Evolutionary conservation across 345 rosid genomes (phyloP).

Genomic region (Linum tenue): DNA sequence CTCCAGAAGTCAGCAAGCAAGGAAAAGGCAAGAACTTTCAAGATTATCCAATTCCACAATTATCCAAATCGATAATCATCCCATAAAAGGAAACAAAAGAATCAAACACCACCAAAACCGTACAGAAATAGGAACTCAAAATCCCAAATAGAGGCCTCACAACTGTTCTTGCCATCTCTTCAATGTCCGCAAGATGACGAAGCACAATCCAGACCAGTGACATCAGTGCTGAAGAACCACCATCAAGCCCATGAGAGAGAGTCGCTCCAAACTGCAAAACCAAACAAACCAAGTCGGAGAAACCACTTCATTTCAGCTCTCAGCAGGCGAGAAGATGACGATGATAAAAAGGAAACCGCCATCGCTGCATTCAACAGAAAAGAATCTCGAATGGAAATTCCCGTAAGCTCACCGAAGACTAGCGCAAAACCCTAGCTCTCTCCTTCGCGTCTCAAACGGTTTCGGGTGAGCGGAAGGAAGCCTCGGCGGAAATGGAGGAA

Average conservation of each 20-base stretch:
- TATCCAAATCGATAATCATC: not conserved
- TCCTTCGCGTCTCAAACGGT: too few relatives aligned
- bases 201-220: slow-evolving; percentile 47
- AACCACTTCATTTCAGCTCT: not conserved
- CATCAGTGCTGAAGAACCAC: slow-evolving; percentile 37
- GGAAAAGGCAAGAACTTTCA: not conserved
- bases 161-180: slow-evolving; percentile 38
- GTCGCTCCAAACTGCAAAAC: not conserved
- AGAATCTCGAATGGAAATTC: too few relatives aligned
- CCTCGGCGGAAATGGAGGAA: too few relatives aligned
- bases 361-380: too few relatives aligned
- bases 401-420: too few relatives aligned
- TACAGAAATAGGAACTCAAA: not conserved
- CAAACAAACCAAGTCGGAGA: not conserved
- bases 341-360: not conserved
- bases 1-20: not conserved
- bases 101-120: not conserved
- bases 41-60: too few relatives aligned
- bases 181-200: slow-evolving; percentile 49
- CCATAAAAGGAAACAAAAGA: not conserved
- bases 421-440: too few relatives aligned
- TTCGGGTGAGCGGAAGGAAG: too few relatives aligned
- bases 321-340: too few relatives aligned
- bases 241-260: slow-evolving; percentile 26
- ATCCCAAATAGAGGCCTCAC: not conserved